phyloP scores from a whole-genome alignment of 805 yeast genomes.

The Candida quercuum region DNA sequence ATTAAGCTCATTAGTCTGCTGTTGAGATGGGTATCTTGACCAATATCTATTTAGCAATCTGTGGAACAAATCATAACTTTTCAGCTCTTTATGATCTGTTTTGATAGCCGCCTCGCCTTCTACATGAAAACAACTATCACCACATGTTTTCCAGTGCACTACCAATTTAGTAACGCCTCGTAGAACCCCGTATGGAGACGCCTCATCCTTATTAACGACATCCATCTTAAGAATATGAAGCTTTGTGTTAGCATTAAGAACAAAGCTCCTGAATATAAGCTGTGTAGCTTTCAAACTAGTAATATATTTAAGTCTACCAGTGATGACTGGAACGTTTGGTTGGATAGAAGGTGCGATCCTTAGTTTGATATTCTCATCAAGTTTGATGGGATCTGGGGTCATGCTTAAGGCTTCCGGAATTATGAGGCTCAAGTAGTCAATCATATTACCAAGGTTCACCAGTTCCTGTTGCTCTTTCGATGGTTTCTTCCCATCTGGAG shows the following conservation, averaged over 20 bases:
- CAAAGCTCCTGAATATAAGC: constrained; percentile 46
- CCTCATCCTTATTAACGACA: constrained; percentile 5
- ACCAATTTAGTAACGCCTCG: constrained; percentile 39
- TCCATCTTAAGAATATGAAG: constrained; percentile 39
- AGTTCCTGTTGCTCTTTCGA: constrained; percentile 4
- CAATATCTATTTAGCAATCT: neutral
- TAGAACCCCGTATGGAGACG: constrained; percentile 5
- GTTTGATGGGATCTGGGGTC: constrained; percentile 35
- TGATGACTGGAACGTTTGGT: constrained; percentile 48
- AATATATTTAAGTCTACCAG: constrained; percentile 50
- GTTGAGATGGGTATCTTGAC: neutral
- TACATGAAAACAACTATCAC: constrained; percentile 46
- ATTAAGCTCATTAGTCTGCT: neutral
- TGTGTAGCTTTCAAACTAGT: constrained; percentile 54
- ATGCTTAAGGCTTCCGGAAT: constrained; percentile 47
- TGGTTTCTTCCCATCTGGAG: neutral
- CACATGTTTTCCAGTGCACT: constrained; percentile 55
- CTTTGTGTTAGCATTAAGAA: constrained; percentile 44
- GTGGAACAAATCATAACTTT: neutral
- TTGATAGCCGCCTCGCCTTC: constrained; percentile 4
- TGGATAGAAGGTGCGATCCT: constrained; percentile 53
- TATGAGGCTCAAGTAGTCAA: constrained; percentile 38
- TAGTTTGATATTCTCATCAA: constrained; percentile 43
- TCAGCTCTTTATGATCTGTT: constrained; percentile 1
- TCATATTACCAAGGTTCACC: constrained; percentile 48